Evolutionary conservation across 176 grass and related monocot species (phyloP), one percentile per base, ranked within the genome.

Genomic region (Raddia guianensis): DNA sequence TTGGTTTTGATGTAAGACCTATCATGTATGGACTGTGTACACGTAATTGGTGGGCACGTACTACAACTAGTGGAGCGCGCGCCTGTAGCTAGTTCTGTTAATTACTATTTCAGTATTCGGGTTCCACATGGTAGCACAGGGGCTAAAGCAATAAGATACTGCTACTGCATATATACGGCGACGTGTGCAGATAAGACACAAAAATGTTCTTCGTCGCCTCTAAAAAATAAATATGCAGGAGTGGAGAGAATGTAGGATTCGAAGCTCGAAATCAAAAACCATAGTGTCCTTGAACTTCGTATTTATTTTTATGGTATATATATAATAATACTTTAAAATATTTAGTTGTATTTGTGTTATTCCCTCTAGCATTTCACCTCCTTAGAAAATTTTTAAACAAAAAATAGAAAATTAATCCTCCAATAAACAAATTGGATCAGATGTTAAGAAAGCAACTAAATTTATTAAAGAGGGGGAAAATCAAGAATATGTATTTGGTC

Each of bases 81-180:
- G 18, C 9, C 19, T 37, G 61, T 9, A 11, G 75, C 43, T 40
- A 40, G 37, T 40, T 40, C 2, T 40, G 37, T 57, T 58, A 7
- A 18, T 18, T 53, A 65, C 6, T 13, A 1, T 7, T 66, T 20
- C 8, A 50, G 6, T 60, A 61, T 48, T 70, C 43, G 49, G 9
- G 11, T 14, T 61, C 45, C 79, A 82, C 79, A 42, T 72, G 79
- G 67, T 61, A 42, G 67, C n/a, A 82, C 44, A 72, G 45, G 45
- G 14, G 33, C 32, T n/a, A 43, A 49, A 40, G 21, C 45, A 82
- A 72, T 63, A 35, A 72, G 34, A 34, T 63, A 18, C 10, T 50
- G 3, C 21, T 27, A 27, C 27, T 27, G 1, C 27, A 27, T 27
- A 1, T 27, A 43, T 32, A 51, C 40, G 19, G 48, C 18, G 48